phyloP scores from a whole-genome alignment of 148 eudicot genomes.

The Salicornia ramosissima region DNA sequence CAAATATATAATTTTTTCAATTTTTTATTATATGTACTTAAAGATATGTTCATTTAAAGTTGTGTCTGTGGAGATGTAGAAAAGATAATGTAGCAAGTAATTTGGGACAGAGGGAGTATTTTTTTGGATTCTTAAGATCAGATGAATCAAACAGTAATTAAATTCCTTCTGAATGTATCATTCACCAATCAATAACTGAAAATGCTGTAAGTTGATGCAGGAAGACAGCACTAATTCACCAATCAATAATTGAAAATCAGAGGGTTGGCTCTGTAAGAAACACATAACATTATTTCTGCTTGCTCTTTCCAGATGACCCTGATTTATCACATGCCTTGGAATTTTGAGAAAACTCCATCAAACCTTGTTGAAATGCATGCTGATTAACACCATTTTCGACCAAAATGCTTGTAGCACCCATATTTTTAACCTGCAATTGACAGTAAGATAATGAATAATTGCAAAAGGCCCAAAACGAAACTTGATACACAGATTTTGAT shows the following conservation, averaged over 20 bases:
- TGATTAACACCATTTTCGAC: conserved; percentile 64
- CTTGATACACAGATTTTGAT: background rate
- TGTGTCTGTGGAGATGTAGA: no score
- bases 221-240: background rate
- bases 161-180: background rate
- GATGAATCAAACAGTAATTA: background rate
- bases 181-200: background rate
- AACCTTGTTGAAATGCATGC: conserved; percentile 63
- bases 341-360: conserved; percentile 49
- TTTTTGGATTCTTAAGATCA: background rate
- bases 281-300: conserved; percentile 25
- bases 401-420: conserved; percentile 81
- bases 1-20: background rate
- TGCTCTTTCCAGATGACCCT: conserved; percentile 37
- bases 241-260: background rate
- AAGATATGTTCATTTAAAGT: no score
- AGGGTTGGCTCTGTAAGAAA: background rate
- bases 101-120: no score
- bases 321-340: conserved; percentile 22
- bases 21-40: no score
- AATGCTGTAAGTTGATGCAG: conserved; percentile 3
- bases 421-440: conserved; percentile 43
- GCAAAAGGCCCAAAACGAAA: background rate
- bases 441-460: background rate
- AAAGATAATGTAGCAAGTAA: no score